Evolutionary conservation across 2,329 filamentous ascomycete species (phyloP).

Genomic region (Penicillium brasilianum): DNA sequence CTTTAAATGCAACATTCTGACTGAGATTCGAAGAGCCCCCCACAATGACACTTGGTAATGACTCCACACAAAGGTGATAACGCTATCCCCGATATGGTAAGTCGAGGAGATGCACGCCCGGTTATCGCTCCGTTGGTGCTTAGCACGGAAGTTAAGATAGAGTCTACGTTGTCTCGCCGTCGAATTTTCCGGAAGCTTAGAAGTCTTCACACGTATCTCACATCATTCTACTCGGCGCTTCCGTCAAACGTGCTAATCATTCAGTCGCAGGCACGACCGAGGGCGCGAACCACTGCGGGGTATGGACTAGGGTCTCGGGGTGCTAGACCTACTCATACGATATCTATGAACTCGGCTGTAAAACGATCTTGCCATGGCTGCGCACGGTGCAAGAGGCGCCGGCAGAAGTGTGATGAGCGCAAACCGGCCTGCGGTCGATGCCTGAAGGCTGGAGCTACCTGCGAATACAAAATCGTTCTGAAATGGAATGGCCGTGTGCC

Average conservation of each 20-base stretch:
- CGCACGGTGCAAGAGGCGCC: slow-evolving; percentile 30
- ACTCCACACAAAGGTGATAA: slow-evolving; percentile 2
- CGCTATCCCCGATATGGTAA: slow-evolving; percentile 14
- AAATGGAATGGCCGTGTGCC: slow-evolving; percentile 32
- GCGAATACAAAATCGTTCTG: slow-evolving; percentile 28
- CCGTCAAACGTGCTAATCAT: not conserved
- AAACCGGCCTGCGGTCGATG: slow-evolving; percentile 30
- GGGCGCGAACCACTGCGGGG: not conserved
- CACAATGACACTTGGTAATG: not conserved
- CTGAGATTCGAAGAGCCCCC: not conserved
- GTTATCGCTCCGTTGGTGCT: not conserved
- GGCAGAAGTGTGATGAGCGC: slow-evolving; percentile 34
- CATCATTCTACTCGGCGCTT: too few species aligned
- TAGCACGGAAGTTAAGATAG: not conserved
- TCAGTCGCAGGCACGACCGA: not conserved
- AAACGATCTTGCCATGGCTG: slow-evolving; percentile 29
- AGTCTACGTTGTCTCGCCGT: not conserved
- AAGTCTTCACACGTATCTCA: not conserved
- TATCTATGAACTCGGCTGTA: slow-evolving; percentile 4
- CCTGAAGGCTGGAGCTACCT: slow-evolving; percentile 19
- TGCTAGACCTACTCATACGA: not conserved
- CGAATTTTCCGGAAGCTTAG: too few species aligned
- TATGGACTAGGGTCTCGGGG: not conserved
- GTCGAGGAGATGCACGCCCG: slow-evolving; percentile 15
- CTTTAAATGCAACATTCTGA: not conserved